Evolutionary conservation across 176 grass and related monocot genomes (phyloP).

Genomic region (Leersia perrieri): DNA sequence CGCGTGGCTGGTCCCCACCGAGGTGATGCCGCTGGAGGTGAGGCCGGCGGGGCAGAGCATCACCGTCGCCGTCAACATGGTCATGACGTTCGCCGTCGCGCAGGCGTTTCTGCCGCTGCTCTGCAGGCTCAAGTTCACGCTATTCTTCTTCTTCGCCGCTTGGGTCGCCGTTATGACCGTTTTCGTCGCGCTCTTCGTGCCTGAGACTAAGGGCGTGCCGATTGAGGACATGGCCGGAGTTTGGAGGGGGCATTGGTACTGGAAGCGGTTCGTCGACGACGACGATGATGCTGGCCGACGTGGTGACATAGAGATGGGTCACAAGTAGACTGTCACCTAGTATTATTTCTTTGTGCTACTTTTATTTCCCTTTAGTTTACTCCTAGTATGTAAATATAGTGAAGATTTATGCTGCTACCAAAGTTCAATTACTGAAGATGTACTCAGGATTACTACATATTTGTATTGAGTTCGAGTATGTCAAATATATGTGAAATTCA

Average conservation of each 20-base stretch:
- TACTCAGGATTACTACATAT: no score
- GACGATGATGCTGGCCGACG: background rate
- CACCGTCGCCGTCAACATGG: constrained; percentile 70
- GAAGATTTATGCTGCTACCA: no score
- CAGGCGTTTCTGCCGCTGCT: constrained; percentile 58
- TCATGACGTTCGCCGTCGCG: constrained; percentile 63
- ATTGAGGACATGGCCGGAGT: constrained; percentile 62
- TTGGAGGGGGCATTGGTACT: constrained; percentile 68
- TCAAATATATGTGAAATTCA: no score
- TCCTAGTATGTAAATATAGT: no score
- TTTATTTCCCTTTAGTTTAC: no score
- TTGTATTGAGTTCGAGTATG: no score
- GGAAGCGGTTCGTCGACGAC: constrained; percentile 46
- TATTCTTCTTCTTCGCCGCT: constrained; percentile 64
- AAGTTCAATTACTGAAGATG: no score
- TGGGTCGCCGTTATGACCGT: constrained; percentile 62
- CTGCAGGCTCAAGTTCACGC: constrained; percentile 59
- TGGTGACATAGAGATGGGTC: constrained; percentile 39
- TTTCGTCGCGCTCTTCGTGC: constrained; percentile 50
- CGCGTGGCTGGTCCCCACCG: constrained; percentile 70
- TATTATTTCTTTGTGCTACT: background rate
- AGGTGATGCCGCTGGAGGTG: constrained; percentile 75
- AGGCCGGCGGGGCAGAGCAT: constrained; percentile 68
- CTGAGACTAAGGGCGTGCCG: constrained; percentile 62
- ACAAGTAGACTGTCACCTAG: background rate